phyloP scores from a whole-genome alignment of 306 rosid species.

The Corylus avellana region DNA sequence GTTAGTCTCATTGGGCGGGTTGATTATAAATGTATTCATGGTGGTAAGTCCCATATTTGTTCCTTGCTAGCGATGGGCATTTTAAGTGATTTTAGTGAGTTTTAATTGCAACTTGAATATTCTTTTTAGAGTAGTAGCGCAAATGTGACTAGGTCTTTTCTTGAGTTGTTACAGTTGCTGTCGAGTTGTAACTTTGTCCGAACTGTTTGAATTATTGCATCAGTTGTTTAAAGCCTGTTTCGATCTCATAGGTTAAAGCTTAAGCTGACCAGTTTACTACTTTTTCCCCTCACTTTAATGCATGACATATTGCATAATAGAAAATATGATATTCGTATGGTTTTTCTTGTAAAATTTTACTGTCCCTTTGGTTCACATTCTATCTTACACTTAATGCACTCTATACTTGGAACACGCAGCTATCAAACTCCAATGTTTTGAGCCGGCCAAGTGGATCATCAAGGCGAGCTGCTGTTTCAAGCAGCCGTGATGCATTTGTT shows the following conservation, averaged over 20 bases:
- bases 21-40: too few species aligned
- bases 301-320: background rate
- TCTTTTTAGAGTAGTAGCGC: too few species aligned
- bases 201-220: background rate
- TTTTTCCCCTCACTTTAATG: background rate
- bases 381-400: background rate
- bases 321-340: background rate
- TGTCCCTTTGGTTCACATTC: background rate
- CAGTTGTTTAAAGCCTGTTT: background rate
- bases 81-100: too few species aligned
- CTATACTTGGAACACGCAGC: constrained; percentile 44
- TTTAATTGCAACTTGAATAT: too few species aligned
- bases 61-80: too few species aligned
- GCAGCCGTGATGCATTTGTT: constrained; percentile 71
- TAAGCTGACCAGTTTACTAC: background rate
- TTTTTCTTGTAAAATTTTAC: background rate
- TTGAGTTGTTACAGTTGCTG: too few species aligned
- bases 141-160: too few species aligned
- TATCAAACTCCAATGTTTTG: constrained; percentile 48
- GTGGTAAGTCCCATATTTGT: too few species aligned
- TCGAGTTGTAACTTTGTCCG: background rate
- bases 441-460: constrained; percentile 85
- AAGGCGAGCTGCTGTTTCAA: constrained; percentile 79
- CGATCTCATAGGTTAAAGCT: background rate
- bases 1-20: too few species aligned